phyloP scores from a whole-genome alignment of 2,329 filamentous ascomycete species.

The Pseudocercospora cruenta region DNA sequence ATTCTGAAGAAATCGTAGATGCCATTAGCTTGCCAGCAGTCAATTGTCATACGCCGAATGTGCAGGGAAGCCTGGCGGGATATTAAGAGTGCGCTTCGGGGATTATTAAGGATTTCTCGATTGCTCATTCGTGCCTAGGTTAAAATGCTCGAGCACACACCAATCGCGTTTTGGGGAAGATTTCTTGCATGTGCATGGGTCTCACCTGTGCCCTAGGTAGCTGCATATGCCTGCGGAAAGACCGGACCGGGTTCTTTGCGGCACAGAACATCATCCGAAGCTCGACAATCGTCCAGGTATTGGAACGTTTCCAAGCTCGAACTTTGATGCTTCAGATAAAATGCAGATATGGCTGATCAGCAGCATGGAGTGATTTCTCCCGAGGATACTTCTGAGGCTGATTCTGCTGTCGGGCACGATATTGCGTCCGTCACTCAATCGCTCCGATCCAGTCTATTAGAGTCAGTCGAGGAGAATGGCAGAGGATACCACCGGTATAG shows the following conservation, averaged over 20 bases:
- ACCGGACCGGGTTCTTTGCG: not conserved
- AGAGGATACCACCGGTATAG: conserved; percentile 29
- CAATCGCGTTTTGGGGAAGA: not conserved
- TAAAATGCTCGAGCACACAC: not conserved
- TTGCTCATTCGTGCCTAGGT: not conserved
- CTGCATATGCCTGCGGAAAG: not conserved
- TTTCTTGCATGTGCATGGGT: not conserved
- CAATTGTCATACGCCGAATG: not conserved
- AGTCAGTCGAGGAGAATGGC: conserved; percentile 18
- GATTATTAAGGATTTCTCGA: not conserved
- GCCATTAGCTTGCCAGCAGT: not conserved
- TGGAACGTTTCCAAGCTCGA: not conserved
- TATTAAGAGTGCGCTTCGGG: not conserved
- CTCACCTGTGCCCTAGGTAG: not conserved
- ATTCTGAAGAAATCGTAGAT: not conserved
- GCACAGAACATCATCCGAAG: not conserved
- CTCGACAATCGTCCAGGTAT: not conserved
- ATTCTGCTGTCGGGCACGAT: conserved; percentile 13
- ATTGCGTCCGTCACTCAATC: conserved; percentile 8
- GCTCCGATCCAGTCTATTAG: conserved; percentile 5
- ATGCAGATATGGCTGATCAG: not conserved
- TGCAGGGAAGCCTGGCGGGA: not conserved
- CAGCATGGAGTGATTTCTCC: not conserved
- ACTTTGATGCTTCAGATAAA: not conserved
- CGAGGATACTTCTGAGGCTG: conserved; percentile 1